phyloP scores from a whole-genome alignment of 2,329 filamentous ascomycete genomes.

The Arthrobotrys conoides region DNA sequence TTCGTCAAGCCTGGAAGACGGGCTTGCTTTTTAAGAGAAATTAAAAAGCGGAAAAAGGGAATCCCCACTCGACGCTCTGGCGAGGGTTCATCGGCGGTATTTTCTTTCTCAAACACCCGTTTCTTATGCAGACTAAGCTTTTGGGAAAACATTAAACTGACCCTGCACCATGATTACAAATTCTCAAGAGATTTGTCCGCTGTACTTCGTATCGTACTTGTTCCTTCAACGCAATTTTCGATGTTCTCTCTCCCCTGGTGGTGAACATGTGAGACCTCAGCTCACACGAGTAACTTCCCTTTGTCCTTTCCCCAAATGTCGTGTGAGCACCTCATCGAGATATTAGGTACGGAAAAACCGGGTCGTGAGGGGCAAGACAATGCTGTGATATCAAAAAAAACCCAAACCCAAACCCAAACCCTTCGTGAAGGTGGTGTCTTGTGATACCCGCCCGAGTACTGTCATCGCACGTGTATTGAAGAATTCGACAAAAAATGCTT shows the following conservation, averaged over 20 bases:
- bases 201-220: background rate
- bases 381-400: slow-evolving; percentile 1
- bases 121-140: slow-evolving; percentile 25
- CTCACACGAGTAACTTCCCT: slow-evolving; percentile 53
- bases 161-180: slow-evolving; percentile 17
- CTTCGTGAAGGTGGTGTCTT: slow-evolving; percentile 11
- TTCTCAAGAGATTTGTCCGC: background rate
- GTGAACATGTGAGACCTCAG: background rate
- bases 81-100: slow-evolving; percentile 16
- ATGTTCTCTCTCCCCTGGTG: background rate
- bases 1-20: slow-evolving; percentile 35
- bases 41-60: slow-evolving; percentile 19
- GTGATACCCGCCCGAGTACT: slow-evolving; percentile 20
- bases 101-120: background rate
- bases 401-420: no score
- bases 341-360: background rate
- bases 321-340: slow-evolving; percentile 47
- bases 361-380: slow-evolving; percentile 19
- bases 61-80: slow-evolving; percentile 21
- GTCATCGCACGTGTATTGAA: slow-evolving; percentile 20
- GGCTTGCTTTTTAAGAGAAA: slow-evolving; percentile 44
- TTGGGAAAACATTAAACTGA: background rate
- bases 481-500: slow-evolving; percentile 13
- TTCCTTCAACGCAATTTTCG: background rate
- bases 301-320: slow-evolving; percentile 32